Evolutionary conservation across 192 early-diverging fungal genomes (phyloP).

Genomic region (Cladochytrium replicatum): DNA sequence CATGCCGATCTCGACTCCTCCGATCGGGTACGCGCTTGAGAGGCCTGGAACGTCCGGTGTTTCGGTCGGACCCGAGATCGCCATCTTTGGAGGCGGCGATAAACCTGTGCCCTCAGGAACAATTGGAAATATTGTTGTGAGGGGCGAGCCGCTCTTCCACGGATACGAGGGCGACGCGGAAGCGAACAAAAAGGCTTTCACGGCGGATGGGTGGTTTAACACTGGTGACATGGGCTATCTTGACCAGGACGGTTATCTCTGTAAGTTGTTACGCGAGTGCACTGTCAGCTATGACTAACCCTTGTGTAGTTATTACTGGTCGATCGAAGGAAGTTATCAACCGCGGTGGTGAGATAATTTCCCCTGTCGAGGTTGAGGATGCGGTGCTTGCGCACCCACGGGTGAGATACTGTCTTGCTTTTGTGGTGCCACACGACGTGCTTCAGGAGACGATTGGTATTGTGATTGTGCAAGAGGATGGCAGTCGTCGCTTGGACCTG

Average conservation of each 20-base stretch:
- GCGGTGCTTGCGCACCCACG: conserved; percentile 35
- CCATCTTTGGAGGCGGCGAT: conserved; percentile 15
- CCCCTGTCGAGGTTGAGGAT: conserved; percentile 73
- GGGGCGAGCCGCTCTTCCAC: conserved; percentile 27
- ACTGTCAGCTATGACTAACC: no score
- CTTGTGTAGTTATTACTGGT: conserved; percentile 72
- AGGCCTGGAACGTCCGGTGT: conserved; percentile 28
- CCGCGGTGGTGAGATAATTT: conserved; percentile 85
- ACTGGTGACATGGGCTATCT: conserved; percentile 77
- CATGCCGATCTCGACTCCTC: conserved; percentile 41
- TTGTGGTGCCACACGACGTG: conserved; percentile 27
- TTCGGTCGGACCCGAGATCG: conserved; percentile 27
- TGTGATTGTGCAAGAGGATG: conserved; percentile 19
- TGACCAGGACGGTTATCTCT: conserved; percentile 63
- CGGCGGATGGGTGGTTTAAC: conserved; percentile 60
- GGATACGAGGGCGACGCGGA: conserved; percentile 30
- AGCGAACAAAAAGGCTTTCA: conserved; percentile 16
- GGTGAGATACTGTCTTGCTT: conserved; percentile 27
- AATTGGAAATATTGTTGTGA: conserved; percentile 30
- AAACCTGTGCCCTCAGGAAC: conserved; percentile 7
- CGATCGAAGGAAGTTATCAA: conserved; percentile 88
- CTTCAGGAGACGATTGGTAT: conserved; percentile 38
- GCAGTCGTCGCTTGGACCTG: conserved; percentile 11
- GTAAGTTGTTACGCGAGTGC: no score
- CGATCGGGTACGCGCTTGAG: conserved; percentile 24